phyloP scores from a whole-genome alignment of 2,329 filamentous ascomycete genomes.

The Geosmithia flava region DNA sequence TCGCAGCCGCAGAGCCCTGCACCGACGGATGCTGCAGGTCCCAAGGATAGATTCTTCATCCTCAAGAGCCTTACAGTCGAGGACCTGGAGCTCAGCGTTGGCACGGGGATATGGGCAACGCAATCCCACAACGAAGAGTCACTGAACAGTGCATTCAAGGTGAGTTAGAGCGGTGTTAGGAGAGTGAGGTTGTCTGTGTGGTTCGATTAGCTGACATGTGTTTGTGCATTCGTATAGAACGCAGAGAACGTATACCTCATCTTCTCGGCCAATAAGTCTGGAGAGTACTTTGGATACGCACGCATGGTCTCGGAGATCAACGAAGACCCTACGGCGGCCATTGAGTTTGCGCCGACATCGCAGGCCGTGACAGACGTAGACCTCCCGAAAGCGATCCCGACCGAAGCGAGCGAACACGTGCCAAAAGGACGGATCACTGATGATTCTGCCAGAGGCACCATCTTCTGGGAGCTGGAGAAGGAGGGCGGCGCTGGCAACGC shows the following conservation, averaged over 20 bases:
- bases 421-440: slow-evolving; percentile 83
- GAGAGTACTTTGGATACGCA: slow-evolving; percentile 92
- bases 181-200: background rate
- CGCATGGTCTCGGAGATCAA: slow-evolving; percentile 79
- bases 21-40: slow-evolving; percentile 13
- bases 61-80: slow-evolving; percentile 87
- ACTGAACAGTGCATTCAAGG: slow-evolving; percentile 74
- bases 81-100: slow-evolving; percentile 79
- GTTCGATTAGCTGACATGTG: background rate
- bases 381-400: slow-evolving; percentile 67
- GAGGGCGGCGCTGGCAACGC: slow-evolving; percentile 35
- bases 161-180: slow-evolving; percentile 27
- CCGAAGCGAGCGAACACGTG: slow-evolving; percentile 63
- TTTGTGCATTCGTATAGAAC: slow-evolving; percentile 32
- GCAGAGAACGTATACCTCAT: slow-evolving; percentile 81
- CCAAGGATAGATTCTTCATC: slow-evolving; percentile 70
- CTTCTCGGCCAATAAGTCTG: slow-evolving; percentile 95
- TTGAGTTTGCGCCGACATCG: slow-evolving; percentile 55
- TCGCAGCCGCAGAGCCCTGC: background rate
- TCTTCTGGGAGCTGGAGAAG: slow-evolving; percentile 83
- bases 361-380: slow-evolving; percentile 49
- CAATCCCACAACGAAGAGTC: slow-evolving; percentile 85
- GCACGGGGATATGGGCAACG: slow-evolving; percentile 84
- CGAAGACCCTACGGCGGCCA: slow-evolving; percentile 57
- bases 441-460: slow-evolving; percentile 84